Percentiles rank a stretch among this genome's conserved stretches.
These are phyloP conservation scores for Opeltia flavorubescens DNA, from an alignment of 495 filamentous ascomycete species.

Conservation along the genomic window DNA sequence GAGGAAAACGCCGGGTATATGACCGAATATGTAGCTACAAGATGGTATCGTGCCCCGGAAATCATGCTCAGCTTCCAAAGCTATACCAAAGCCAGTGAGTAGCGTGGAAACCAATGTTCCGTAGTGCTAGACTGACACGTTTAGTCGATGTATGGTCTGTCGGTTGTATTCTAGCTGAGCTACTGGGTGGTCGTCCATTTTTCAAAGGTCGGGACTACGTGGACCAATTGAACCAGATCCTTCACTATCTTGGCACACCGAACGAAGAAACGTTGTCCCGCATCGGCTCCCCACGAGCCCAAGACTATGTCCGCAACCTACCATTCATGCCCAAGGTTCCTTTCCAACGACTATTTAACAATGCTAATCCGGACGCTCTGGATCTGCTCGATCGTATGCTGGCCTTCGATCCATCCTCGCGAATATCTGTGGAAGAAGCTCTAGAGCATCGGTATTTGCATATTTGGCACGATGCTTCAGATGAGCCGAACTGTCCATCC, in stretches of 20 bases:
- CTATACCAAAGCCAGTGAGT: slow-evolving; percentile 98
- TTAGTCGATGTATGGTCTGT: slow-evolving; percentile 99
- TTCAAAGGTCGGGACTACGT: slow-evolving; percentile 99
- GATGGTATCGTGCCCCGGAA: slow-evolving; percentile 97
- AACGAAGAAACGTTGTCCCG: slow-evolving; percentile 88
- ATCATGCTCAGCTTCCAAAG: slow-evolving; percentile 99
- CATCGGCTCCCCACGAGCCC: slow-evolving; percentile 88
- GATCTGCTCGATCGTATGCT: slow-evolving; percentile 94
- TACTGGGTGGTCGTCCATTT: slow-evolving; percentile 91
- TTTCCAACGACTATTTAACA: slow-evolving; percentile 80
- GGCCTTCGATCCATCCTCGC: slow-evolving; percentile 83
- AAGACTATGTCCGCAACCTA: slow-evolving; percentile 96
- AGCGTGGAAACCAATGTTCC: not conserved
- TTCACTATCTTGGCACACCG: slow-evolving; percentile 93
- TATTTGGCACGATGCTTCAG: slow-evolving; percentile 96
- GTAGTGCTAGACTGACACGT: not conserved
- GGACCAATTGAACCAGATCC: slow-evolving; percentile 97
- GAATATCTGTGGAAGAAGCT: slow-evolving; percentile 85
- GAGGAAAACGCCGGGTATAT: slow-evolving; percentile 99
- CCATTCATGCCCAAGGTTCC: slow-evolving; percentile 88
- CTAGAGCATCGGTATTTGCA: slow-evolving; percentile 90
- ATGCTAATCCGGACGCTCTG: slow-evolving; percentile 90
- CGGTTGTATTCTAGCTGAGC: slow-evolving; percentile 91
- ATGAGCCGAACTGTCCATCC: slow-evolving; percentile 83
- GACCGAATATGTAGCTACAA: slow-evolving; percentile 97